These are phyloP conservation scores for Wickerhamiella nectarea DNA, from an alignment of 805 yeast species.

Conservation along the genomic window DNA sequence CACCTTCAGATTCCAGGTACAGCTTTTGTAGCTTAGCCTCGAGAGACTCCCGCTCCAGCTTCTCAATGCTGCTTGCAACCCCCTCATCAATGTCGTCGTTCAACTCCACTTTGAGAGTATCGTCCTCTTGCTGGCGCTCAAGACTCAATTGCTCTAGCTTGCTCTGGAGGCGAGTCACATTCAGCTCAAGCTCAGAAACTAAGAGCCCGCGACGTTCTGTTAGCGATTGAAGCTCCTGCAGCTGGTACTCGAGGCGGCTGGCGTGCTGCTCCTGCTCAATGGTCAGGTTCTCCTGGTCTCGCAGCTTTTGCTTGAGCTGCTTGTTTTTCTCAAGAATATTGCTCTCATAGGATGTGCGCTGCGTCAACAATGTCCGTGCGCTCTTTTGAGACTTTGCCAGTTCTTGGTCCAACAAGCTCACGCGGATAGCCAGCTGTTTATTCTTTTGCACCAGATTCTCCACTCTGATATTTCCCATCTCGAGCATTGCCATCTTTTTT, in stretches of 20 bases:
- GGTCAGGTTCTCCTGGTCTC: conserved; percentile 17
- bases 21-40: conserved; percentile 6
- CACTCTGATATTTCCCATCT: conserved; percentile 22
- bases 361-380: conserved; percentile 24
- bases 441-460: conserved; percentile 24
- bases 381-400: conserved; percentile 23
- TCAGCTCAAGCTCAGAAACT: conserved; percentile 19
- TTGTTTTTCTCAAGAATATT: conserved; percentile 24
- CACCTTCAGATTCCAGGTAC: conserved; percentile 4
- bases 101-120: background rate
- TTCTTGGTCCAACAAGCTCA: conserved; percentile 22
- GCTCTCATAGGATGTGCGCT: conserved; percentile 28
- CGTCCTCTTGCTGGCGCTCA: conserved; percentile 10
- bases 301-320: conserved; percentile 21
- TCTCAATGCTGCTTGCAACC: background rate
- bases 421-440: conserved; percentile 20
- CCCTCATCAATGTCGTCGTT: background rate
- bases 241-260: conserved; percentile 21
- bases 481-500: conserved; percentile 22
- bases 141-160: conserved; percentile 12
- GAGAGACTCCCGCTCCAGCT: background rate
- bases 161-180: conserved; percentile 3
- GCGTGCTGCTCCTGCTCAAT: conserved; percentile 20
- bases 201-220: conserved; percentile 24
- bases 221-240: conserved; percentile 22